Evolutionary conservation across 1,139 yeast species (phyloP), one percentile per base, ranked within the genome.

Genomic region (Blastobotrys arbuscula): DNA sequence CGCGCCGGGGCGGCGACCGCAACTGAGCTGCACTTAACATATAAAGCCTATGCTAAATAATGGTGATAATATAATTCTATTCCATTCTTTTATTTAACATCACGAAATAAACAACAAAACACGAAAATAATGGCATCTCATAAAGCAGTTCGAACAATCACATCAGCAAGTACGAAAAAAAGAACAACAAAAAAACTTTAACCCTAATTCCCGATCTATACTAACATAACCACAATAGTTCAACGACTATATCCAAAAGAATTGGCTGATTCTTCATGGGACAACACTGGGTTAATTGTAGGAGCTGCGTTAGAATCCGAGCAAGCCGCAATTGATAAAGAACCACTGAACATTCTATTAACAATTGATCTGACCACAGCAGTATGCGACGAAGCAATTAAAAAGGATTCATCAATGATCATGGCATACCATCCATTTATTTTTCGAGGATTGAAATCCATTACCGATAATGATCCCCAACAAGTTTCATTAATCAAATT

Each of bases 401-500:
- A 61, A 2, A 59, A 70, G 3, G 68, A 76, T 1, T 59, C 75
- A 38, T 59, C 64, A 26, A 63, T 88, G 48, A 74, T 94, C 16
- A 68, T 94, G 62, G 95, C 97, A 0, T 94, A 94, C 65, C 98
- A 69, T 54, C 99, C 99, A 1, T 88, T 92, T 63, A 88, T 94
- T 41, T 94, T 94, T 73, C 73, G 85, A 26, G 95, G 96, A 0
- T 76, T 94, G 65, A 94, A 90, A 65, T 71, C 81, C n/a, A 77
- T 94, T 50, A 76, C 81, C 1, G 71, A 76, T 2, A 46, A 55
- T 1, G 88, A 87, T 58, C 82, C 96, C 0, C 97, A 92, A 64
- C 97, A 92, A 62, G 70, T 69, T 30, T 84, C 95, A 4, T 72
- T 92, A 47, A 65, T 92, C 37, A 77, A 77, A 51, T 73, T 94